Evolutionary conservation across 176 grass and related monocot species (phyloP), one percentile per base, ranked within the genome.

Genomic region (Eragrostis nindensis): DNA sequence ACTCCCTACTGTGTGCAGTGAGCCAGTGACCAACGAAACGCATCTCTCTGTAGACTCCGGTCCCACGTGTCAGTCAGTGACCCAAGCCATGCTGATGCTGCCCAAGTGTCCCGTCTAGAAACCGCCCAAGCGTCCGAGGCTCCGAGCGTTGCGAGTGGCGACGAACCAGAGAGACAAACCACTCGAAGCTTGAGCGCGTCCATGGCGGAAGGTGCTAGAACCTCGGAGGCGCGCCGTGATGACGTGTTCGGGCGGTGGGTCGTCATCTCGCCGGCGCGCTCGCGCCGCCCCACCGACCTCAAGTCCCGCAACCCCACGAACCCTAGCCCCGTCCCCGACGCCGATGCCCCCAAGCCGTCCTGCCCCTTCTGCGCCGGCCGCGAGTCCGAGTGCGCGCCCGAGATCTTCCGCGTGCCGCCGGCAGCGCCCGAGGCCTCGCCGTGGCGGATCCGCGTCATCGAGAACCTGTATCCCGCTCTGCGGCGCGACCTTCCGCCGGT

Each of bases 341-440:
- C 47, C 16, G 62, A n/a, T 19, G 71, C 45, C 19, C 69, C 73
- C 22, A 89, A 69, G 86, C 49, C 87, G 36, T 90, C 87, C 62
- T 92, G 96, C 79, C 86, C 96, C 88, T 99, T 95, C 90, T 95
- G 96, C 86, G 81, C 80, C 75, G 96, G 96, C 46, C 96, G 88
- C 62, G 89, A 99, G 78, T 74, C 66, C 57, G 96, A 99, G 82
- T 99, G 92, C 76, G 90, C 96, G 7, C 96, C 96, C 14, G 82
- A 99, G 86, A 99, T 99, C 80, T 99, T 99, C 79, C 93, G 96
- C 45, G 57, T 94, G 3, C 88, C 81, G 48, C 86, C 81, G 48
- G 41, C 66, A 39, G 25, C 14, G 26, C 50, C 56, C 71, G 87
- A 45, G 3, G 38, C 8, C 12, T 4, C 83, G 11, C 63, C 83